A percentile compares a stretch with the other conserved stretches of the same genome.
These are phyloP conservation scores for Spatholobus suberectus DNA, from an alignment of 306 rosid species.

Conservation along the genomic window DNA sequence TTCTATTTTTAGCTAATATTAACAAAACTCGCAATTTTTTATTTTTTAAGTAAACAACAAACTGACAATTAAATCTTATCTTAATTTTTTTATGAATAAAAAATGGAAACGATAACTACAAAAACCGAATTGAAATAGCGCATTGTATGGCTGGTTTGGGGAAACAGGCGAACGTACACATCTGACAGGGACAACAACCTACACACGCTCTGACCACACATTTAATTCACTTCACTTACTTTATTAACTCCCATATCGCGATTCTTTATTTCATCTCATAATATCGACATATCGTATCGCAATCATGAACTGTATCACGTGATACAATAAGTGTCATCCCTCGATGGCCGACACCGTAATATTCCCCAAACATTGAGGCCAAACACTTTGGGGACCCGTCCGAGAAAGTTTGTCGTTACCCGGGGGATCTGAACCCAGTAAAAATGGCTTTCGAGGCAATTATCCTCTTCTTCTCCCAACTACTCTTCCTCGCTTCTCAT, in stretches of 20 bases:
- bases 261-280: neutral
- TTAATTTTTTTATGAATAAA: too few species aligned
- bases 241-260: neutral
- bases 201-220: constrained; percentile 33
- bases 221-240: constrained; percentile 29
- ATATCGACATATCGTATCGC: neutral
- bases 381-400: constrained; percentile 28
- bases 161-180: constrained; percentile 11
- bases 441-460: constrained; percentile 38
- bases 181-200: constrained; percentile 38
- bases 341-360: constrained; percentile 62
- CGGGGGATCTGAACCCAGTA: constrained; percentile 35
- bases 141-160: neutral
- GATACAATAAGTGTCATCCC: constrained; percentile 53
- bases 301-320: constrained; percentile 55
- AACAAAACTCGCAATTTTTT: too few species aligned
- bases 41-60: too few species aligned
- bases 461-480: constrained; percentile 23
- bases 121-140: neutral
- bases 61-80: too few species aligned
- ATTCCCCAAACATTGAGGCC: constrained; percentile 12
- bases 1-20: too few species aligned
- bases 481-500: neutral
- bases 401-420: constrained; percentile 62
- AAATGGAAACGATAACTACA: neutral